A percentile compares a stretch with the other conserved stretches of the same genome.
phyloP scores from a whole-genome alignment of 331 rosid genomes.

The Pyracantha coccinea region DNA sequence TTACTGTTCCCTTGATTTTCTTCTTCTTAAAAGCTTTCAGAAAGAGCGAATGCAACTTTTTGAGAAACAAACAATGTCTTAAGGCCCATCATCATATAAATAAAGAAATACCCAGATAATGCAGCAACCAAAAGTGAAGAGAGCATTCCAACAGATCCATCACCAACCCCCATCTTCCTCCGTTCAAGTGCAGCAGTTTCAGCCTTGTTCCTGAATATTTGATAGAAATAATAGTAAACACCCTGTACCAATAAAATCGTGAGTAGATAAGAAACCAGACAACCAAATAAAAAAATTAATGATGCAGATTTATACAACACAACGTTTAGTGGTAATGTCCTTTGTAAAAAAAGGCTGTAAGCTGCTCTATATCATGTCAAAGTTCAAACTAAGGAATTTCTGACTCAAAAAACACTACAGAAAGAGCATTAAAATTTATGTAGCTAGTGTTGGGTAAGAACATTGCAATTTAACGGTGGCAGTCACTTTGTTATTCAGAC shows the following conservation, averaged over 20 bases:
- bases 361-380: not conserved
- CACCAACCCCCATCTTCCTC: conserved; percentile 59
- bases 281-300: conserved; percentile 26
- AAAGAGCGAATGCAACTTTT: not conserved
- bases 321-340: not conserved
- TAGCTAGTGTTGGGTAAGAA: not conserved
- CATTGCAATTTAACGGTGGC: not conserved
- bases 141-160: conserved; percentile 89
- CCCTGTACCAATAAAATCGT: conserved; percentile 70
- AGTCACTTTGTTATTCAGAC: not conserved
- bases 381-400: not conserved
- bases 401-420: not conserved
- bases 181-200: conserved; percentile 61
- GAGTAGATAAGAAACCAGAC: conserved; percentile 36
- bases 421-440: not conserved
- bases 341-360: not conserved
- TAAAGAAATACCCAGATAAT: conserved; percentile 65
- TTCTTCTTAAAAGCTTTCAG: not conserved
- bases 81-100: not conserved
- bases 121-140: conserved; percentile 90
- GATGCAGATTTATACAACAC: conserved; percentile 4
- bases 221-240: conserved; percentile 99
- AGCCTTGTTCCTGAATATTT: conserved; percentile 94
- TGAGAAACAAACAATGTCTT: not conserved
- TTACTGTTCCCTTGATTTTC: not conserved